Evolutionary conservation across 2,329 filamentous ascomycete genomes (phyloP).

Genomic region (Aspergillus puulaauensis): DNA sequence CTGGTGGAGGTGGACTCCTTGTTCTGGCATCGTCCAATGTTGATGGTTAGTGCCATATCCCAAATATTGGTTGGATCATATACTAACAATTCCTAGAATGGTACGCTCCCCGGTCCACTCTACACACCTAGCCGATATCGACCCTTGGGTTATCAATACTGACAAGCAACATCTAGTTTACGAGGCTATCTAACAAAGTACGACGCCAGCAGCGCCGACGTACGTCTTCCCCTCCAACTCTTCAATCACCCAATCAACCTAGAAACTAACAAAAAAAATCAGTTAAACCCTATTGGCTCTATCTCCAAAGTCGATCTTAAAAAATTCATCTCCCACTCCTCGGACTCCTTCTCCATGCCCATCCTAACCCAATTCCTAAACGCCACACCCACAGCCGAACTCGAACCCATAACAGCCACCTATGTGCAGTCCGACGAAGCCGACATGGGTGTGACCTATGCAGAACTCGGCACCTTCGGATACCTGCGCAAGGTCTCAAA

Average conservation of each 20-base stretch:
- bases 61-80: not conserved
- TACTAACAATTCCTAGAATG: slow-evolving; percentile 26
- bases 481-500: slow-evolving; percentile 56
- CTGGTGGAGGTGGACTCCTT: slow-evolving; percentile 59
- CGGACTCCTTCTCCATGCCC: slow-evolving; percentile 59
- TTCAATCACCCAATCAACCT: too few relatives aligned
- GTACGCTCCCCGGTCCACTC: slow-evolving; percentile 13
- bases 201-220: slow-evolving; percentile 57
- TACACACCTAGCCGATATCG: not conserved
- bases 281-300: slow-evolving; percentile 43
- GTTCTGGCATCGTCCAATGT: slow-evolving; percentile 70
- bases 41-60: slow-evolving; percentile 36
- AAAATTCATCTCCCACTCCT: slow-evolving; percentile 67
- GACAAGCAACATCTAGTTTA: slow-evolving; percentile 31
- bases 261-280: slow-evolving; percentile 1
- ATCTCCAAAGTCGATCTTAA: slow-evolving; percentile 69
- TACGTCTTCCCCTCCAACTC: slow-evolving; percentile 36
- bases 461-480: slow-evolving; percentile 54
- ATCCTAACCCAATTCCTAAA: slow-evolving; percentile 66
- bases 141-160: slow-evolving; percentile 22
- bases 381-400: slow-evolving; percentile 62
- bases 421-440: slow-evolving; percentile 61
- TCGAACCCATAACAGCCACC: slow-evolving; percentile 64
- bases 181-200: slow-evolving; percentile 69
- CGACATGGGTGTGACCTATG: slow-evolving; percentile 56